A percentile compares a stretch with the other conserved stretches of the same genome.
Conservation (phyloP, 106 monocot genomes). For the Chionographis japonica region DNA sequence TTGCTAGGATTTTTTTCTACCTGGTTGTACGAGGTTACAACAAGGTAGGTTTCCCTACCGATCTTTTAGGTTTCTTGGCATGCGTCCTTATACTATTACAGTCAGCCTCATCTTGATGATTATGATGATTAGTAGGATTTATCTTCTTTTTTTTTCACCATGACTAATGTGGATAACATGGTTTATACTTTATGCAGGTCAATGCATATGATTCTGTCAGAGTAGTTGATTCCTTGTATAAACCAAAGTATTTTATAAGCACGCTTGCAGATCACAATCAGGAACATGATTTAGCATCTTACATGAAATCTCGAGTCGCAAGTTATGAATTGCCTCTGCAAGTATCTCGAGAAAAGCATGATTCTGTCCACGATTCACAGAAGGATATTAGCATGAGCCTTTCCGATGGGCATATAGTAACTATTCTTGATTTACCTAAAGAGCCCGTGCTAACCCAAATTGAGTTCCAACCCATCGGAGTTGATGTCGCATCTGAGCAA, state of each 20-base stretch:
- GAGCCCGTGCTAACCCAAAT: background rate
- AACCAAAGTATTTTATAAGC: slow-evolving; percentile 62
- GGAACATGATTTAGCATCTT: background rate
- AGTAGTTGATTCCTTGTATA: slow-evolving; percentile 55
- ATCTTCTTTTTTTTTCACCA: too few relatives aligned
- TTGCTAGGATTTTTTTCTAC: too few relatives aligned
- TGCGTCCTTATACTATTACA: too few relatives aligned
- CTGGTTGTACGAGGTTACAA: too few relatives aligned
- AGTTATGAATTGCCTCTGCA: slow-evolving; percentile 15
- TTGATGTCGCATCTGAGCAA: slow-evolving; percentile 1
- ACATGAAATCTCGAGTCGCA: slow-evolving; percentile 5
- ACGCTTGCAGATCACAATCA: slow-evolving; percentile 16
- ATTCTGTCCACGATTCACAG: background rate
- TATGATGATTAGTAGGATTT: too few relatives aligned
- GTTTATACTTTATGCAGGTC: slow-evolving; percentile 35
- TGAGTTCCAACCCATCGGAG: background rate
- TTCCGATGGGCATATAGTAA: slow-evolving; percentile 34
- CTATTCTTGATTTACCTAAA: slow-evolving; percentile 27
- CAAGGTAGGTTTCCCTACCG: too few relatives aligned
- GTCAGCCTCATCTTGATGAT: too few relatives aligned
- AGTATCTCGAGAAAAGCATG: slow-evolving; percentile 4
- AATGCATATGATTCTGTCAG: slow-evolving; percentile 68
- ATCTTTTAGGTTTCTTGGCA: too few relatives aligned
- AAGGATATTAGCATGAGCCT: slow-evolving; percentile 18
- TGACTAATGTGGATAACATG: too few relatives aligned